A percentile compares a stretch with the other conserved stretches of the same genome.
phyloP scores from a whole-genome alignment of 2,329 filamentous ascomycete species.

The Beauveria scarabaeidicola region DNA sequence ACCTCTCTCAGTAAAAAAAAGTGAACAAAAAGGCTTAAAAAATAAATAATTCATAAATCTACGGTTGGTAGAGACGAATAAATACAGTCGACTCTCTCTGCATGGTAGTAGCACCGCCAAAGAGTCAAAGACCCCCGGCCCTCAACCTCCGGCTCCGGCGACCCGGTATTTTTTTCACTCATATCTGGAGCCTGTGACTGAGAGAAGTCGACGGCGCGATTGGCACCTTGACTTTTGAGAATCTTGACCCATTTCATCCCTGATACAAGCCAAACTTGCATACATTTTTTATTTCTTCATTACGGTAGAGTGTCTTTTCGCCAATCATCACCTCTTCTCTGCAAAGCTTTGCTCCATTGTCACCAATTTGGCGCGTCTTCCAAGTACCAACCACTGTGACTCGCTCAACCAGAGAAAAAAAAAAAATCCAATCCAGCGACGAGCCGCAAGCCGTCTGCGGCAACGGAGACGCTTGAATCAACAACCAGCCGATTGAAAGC shows the following conservation, averaged over 20 bases:
- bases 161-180: constrained; percentile 11
- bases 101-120: background rate
- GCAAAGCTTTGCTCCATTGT: background rate
- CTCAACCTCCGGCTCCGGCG: constrained; percentile 12
- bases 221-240: background rate
- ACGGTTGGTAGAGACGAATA: no score
- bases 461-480: background rate
- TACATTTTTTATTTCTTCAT: background rate
- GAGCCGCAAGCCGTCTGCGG: background rate
- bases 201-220: constrained; percentile 7
- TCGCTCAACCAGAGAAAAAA: background rate
- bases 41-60: background rate
- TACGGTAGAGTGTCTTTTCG: background rate
- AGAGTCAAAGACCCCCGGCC: background rate
- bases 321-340: background rate
- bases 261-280: background rate
- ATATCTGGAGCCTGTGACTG: constrained; percentile 1
- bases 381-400: background rate
- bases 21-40: no score
- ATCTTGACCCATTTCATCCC: background rate
- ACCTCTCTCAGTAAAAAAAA: no score
- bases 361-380: constrained; percentile 3
- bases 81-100: background rate
- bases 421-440: constrained; percentile 1
- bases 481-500: background rate